Base-by-base conservation (phyloP, 2,329 filamentous ascomycete species). In the Emmonsiellopsis sp. region DNA sequence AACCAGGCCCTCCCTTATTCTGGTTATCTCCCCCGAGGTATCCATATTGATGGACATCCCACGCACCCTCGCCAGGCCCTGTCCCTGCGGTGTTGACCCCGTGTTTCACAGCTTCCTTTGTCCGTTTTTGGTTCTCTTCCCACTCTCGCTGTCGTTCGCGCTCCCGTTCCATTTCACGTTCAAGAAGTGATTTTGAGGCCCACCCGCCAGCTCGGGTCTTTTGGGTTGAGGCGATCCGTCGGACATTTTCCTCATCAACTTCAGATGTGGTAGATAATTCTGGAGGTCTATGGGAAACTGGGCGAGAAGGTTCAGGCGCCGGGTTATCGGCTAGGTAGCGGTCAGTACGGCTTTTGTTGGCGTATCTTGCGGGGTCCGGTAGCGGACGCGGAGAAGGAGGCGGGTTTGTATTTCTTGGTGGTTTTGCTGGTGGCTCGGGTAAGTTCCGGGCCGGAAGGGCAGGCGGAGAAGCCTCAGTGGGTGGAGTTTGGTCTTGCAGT, bases 121-220 rank as follows among this genome's bases (percentile, higher is more conserved):
- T 71, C 13, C 70, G 73, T 51, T 79, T 73, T 63, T 85, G 82
- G 16, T 71, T 71, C 44, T 82, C 78, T 63, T 85, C 82, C 82
- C 82, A 85, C 56, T 85, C 82, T 38, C 76, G 73, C 62, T 85
- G 82, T 46, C 82, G 75, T 62, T 83, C 79, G 13, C 82, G 76
- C 62, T 85, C 82, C 16, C 80, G 78, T 63, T 85, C 82, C 82
- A 84, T 85, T 59, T 85, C 82, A 7, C 81, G 77, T 62, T 84
- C 81, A 3, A 85, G 73, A 1, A 85, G 72, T 2, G 79, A 82
- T 62, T 82, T 83, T n/a, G 75, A 78, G 0, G 80, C 80, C 80
- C 79, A 83, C 1, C 78, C 79, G 16, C 76, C 78, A 10, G 79
- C 79, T 57, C 78, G 78, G 32, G 81, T 83, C 62, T 79, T 79